These are phyloP conservation scores for Mycena rosella DNA, from an alignment of 768 basidiomycete species.

Conservation along the genomic window DNA sequence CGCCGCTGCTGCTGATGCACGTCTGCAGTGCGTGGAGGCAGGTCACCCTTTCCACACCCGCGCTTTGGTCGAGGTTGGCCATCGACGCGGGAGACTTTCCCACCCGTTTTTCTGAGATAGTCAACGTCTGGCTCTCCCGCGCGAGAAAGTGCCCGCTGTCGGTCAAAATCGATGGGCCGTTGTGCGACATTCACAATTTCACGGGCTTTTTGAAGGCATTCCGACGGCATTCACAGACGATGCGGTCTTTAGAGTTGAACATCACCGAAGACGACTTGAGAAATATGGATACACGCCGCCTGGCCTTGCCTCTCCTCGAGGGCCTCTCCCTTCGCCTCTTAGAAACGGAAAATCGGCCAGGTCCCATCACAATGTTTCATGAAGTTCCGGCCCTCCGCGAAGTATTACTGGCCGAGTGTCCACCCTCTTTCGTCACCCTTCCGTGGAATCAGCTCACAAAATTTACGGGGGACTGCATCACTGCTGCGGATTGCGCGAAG, in stretches of 20 bases:
- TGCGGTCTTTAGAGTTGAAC: background rate
- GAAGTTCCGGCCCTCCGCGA: background rate
- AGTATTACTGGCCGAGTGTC: background rate
- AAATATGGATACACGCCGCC: background rate
- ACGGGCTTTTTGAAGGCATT: background rate
- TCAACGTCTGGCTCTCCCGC: constrained; percentile 7
- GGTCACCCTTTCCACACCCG: constrained; percentile 10
- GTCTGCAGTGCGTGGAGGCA: constrained; percentile 16
- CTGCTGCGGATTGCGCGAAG: background rate
- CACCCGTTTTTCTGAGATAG: background rate
- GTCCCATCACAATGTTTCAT: background rate
- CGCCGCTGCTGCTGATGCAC: background rate
- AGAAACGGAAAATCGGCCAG: no score
- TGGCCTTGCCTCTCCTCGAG: background rate
- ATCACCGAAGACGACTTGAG: background rate
- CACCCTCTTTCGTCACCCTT: background rate
- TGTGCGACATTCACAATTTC: background rate
- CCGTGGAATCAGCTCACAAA: constrained; percentile 24
- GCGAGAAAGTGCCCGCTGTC: constrained; percentile 8
- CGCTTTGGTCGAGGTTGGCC: constrained; percentile 1
- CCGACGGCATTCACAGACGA: background rate
- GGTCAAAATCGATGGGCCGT: background rate
- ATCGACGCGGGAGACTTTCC: background rate
- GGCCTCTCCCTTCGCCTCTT: constrained; percentile 1
- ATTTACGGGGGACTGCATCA: constrained; percentile 19